These are phyloP conservation scores for Colletotrichum siamense DNA, from an alignment of 2,329 filamentous ascomycete species.

Conservation along the genomic window DNA sequence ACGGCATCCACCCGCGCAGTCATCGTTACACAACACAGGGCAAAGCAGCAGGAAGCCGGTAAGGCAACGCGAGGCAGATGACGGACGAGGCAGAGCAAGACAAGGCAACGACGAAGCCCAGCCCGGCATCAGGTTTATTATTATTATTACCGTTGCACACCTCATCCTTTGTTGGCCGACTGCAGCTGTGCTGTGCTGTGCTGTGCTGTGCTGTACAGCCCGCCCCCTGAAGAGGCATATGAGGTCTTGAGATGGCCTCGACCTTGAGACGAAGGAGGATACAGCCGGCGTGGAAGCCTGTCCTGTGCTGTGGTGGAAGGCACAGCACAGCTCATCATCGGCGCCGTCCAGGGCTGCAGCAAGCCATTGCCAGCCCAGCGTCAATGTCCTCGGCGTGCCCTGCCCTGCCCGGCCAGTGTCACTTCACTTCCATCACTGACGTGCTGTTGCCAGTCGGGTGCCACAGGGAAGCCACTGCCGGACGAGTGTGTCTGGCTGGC, in stretches of 20 bases:
- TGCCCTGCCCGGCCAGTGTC: background rate
- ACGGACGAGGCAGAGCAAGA: background rate
- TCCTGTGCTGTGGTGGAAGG: background rate
- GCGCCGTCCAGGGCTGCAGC: background rate
- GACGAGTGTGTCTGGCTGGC: background rate
- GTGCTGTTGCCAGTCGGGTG: background rate
- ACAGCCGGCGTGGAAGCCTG: background rate
- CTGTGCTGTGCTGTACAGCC: background rate
- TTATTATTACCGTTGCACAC: background rate
- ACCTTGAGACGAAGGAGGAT: background rate
- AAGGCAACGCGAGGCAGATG: background rate
- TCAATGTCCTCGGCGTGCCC: background rate
- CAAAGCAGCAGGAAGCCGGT: conserved; percentile 3
- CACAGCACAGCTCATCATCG: background rate
- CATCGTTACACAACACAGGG: background rate
- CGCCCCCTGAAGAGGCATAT: conserved; percentile 11
- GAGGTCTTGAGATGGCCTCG: background rate
- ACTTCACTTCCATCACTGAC: background rate
- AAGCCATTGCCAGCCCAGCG: background rate
- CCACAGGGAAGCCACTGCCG: background rate
- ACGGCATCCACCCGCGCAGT: background rate
- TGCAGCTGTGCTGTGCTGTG: background rate
- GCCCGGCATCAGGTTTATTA: background rate
- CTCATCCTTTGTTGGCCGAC: background rate
- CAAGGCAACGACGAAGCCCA: background rate